Base-by-base conservation (phyloP, 768 basidiomycete species). In the Tulasnella sp. region DNA sequence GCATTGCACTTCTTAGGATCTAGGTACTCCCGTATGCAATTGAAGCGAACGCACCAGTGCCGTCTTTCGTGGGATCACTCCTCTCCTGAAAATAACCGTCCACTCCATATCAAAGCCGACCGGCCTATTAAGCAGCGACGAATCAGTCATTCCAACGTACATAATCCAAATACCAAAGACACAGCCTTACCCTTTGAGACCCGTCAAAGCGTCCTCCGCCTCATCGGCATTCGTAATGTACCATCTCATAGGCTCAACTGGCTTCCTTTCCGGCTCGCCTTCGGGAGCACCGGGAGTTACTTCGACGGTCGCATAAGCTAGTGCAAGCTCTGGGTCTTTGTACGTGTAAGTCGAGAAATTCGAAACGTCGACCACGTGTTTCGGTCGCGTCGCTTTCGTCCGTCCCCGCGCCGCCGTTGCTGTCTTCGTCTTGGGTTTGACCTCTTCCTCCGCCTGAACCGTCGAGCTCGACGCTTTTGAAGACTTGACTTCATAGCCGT, bases 101-200 rank as follows among this genome's bases (percentile, higher is more conserved):
- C 71, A 72, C 39, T 72, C 71, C 71, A 72, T 72, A 32, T 72
- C 71, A n/a, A 72, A 72, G 2, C 71, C 71, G 5, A 72, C 22
- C 11, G 71, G 71, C 32, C 71, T 72, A 37, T 12, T n/a, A n/a
- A n/a, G n/a, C 5, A 29, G 34, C 62, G 69, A n/a, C 17, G n/a
- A n/a, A n/a, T 16, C 40, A n/a, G 22, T 6, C n/a, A 44, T 36
- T 7, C 16, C 40, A 40, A 40, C 16, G 8, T 7, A 40, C 7
- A 7, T 7, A 7, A 7, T 40, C 40, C 8, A 16, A 40, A 40
- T 29, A 66, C 5, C 9, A n/a, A 4, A 65, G 22, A 5, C 12
- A 34, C 35, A n/a, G 11, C 26, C 39, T 19, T 5, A 69, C 44
- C 59, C 35, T 12, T 71, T 39, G 19, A 71, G 35, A 63, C 69